Evolutionary conservation across 2,329 filamentous ascomycete species (phyloP), one percentile per base, ranked within the genome.

Genomic region (Chaetomium globosum): DNA sequence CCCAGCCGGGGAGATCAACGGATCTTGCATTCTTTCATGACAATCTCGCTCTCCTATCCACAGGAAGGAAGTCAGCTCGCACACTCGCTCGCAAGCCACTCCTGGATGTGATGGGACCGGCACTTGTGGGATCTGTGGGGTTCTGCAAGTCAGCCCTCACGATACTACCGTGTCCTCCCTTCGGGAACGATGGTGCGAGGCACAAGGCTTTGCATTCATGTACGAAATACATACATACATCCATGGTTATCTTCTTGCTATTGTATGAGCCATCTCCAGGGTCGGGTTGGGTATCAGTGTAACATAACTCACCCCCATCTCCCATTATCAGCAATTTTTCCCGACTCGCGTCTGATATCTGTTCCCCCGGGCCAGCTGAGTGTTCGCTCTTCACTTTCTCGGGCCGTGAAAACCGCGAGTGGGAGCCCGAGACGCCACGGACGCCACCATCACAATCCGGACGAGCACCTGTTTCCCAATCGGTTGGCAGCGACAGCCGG

Each of bases 381-480:
- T 43, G 33, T 33, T 59, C 56, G 56, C 13, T 12, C 16, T 55
- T 19, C 30, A 13, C 1, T 31, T 33, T n/a, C n/a, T 43, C 39
- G 39, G 39, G 16, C 39, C 39, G 39, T 43, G 39, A 43, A n/a
- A 43, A 13, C 36, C 36, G 36, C 13, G 36, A 39, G 52, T 55
- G 28, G 16, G 30, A 55, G 56, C 30, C 39, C 36, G 48, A 53
- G 55, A 54, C 61, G 36, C 52, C 39, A 33, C 49, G n/a, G 12
- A n/a, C 64, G 64, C 64, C 64, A 66, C 60, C 59, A 54, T 62
- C 59, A 63, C 59, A 53, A 23, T 9, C 3, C n/a, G 43, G 28
- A 26, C 10, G 31, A 36, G 30, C 30, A 36, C 10, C 16, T 10
- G 6, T 56, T 56, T 51, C 64, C 60, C 6, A 33, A 65, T 59